These are phyloP conservation scores for Tylopilus sp. DNA, from an alignment of 768 basidiomycete genomes.

Conservation along the genomic window DNA sequence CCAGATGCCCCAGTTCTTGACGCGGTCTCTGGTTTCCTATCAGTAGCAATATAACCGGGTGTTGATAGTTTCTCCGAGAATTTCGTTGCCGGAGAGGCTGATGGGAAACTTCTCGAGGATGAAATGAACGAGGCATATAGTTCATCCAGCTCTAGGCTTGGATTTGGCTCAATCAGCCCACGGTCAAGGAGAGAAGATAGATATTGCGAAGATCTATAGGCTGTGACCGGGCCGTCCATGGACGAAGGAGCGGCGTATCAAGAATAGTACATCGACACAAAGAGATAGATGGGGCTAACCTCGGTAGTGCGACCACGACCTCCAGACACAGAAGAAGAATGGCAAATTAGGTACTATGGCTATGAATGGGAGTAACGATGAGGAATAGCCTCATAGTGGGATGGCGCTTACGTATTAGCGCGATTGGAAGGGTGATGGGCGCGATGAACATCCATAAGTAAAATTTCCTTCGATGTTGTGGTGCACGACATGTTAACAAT, in stretches of 20 bases:
- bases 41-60: neutral
- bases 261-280: neutral
- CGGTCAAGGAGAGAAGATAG: slow-evolving; percentile 55
- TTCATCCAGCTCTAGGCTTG: slow-evolving; percentile 51
- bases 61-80: slow-evolving; percentile 9
- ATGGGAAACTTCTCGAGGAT: slow-evolving; percentile 9
- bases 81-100: slow-evolving; percentile 2
- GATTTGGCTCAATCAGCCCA: slow-evolving; percentile 53
- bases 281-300: slow-evolving; percentile 38
- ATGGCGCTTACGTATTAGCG: slow-evolving; percentile 62
- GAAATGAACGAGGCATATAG: slow-evolving; percentile 44
- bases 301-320: slow-evolving; percentile 82
- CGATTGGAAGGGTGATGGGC: slow-evolving; percentile 74
- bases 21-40: slow-evolving; percentile 1
- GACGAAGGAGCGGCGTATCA: neutral
- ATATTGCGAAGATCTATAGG: slow-evolving; percentile 69
- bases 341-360: slow-evolving; percentile 82
- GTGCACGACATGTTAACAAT: slow-evolving; percentile 52
- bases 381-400: neutral
- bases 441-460: slow-evolving; percentile 61
- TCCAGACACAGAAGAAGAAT: slow-evolving; percentile 83
- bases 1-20: slow-evolving; percentile 1
- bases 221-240: slow-evolving; percentile 32
- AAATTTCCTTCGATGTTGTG: slow-evolving; percentile 64
- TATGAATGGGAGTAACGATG: slow-evolving; percentile 26